Conservation (phyloP, 495 filamentous ascomycete genomes). For the Xylaria telfairii region DNA sequence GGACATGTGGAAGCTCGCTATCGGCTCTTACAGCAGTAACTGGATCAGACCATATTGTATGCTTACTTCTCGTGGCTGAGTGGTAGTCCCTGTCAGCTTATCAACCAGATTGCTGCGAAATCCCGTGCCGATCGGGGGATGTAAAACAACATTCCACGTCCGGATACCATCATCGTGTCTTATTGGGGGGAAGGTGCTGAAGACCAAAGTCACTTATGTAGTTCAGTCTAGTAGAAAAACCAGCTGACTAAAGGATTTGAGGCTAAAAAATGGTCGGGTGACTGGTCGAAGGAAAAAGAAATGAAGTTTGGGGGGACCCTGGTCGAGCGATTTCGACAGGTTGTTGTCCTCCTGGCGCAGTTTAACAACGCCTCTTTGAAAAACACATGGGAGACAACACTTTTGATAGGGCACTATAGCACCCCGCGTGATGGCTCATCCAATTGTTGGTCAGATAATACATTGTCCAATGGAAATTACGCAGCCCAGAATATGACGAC, state of each 20-base stretch:
- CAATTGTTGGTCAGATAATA: not conserved
- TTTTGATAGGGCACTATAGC: not conserved
- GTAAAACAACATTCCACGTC: not conserved
- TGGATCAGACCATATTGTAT: not conserved
- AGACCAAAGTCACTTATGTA: not conserved
- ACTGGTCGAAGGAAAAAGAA: not conserved
- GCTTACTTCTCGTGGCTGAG: not conserved
- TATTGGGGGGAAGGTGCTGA: not conserved
- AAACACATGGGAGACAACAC: not conserved
- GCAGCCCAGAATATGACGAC: not conserved
- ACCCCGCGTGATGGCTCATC: not conserved
- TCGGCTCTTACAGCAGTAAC: not conserved
- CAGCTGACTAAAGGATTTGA: not conserved
- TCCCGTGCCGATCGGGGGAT: not conserved
- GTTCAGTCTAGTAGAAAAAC: not conserved
- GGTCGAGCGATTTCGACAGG: not conserved
- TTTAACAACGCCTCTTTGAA: not conserved
- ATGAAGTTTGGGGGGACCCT: not conserved
- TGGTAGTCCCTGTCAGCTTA: not conserved
- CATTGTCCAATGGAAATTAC: conserved; percentile 1
- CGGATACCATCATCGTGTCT: not conserved
- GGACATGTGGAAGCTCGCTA: not conserved
- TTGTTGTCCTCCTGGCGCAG: not conserved
- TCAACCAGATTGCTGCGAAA: not conserved
- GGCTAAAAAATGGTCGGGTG: not conserved